Conservation (phyloP, 768 basidiomycete species). For the Lentinula lateritia region DNA sequence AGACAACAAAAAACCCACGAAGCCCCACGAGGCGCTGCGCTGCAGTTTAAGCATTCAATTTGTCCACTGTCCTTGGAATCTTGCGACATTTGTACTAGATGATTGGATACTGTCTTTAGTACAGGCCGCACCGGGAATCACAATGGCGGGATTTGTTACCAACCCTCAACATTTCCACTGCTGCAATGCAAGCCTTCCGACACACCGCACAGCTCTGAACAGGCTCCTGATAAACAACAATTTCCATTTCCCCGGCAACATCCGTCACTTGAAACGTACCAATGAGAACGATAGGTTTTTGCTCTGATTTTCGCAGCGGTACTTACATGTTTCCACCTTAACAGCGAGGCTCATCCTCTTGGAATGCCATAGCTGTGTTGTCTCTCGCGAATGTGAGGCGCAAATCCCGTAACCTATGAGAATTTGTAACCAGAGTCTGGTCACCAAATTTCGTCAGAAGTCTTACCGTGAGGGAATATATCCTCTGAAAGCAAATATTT, state of each 20-base stretch:
- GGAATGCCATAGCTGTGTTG: slow-evolving; percentile 45
- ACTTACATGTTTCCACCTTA: slow-evolving; percentile 49
- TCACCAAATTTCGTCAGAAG: background rate
- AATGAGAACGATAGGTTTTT: background rate
- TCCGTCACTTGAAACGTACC: slow-evolving; percentile 44
- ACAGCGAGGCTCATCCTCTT: slow-evolving; percentile 38
- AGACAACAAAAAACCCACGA: background rate
- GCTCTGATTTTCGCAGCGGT: background rate
- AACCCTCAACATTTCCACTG: slow-evolving; percentile 66
- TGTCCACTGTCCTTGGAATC: slow-evolving; percentile 46
- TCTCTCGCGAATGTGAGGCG: slow-evolving; percentile 39
- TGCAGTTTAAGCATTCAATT: slow-evolving; percentile 19
- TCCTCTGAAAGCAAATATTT: slow-evolving; percentile 51
- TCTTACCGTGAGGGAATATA: slow-evolving; percentile 64
- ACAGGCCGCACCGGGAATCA: background rate
- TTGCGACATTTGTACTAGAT: slow-evolving; percentile 59
- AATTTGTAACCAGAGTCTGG: background rate
- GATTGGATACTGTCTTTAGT: background rate
- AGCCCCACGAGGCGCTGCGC: background rate
- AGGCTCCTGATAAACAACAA: slow-evolving; percentile 29
- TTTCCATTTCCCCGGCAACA: slow-evolving; percentile 61
- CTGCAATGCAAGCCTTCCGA: slow-evolving; percentile 55
- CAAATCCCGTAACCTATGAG: slow-evolving; percentile 54
- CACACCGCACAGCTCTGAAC: slow-evolving; percentile 47
- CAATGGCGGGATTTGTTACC: slow-evolving; percentile 13